Evolutionary conservation across 352 stramenopile genomes (phyloP).

Genomic region (Globisporangium spiculum): DNA sequence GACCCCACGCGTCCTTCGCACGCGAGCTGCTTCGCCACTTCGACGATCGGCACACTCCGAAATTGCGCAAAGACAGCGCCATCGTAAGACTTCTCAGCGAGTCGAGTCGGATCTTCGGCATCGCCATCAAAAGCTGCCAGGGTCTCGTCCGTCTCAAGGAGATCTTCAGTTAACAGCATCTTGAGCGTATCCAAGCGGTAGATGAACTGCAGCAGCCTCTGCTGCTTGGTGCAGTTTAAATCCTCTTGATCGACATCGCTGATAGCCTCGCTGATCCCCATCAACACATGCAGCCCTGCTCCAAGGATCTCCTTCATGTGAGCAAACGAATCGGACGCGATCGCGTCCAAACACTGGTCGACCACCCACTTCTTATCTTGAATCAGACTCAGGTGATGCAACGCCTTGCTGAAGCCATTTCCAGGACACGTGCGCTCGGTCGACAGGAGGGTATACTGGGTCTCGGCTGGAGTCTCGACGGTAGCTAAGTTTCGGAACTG

Average conservation of each 20-base stretch:
- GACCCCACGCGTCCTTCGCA: constrained; percentile 43
- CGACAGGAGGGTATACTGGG: constrained; percentile 1
- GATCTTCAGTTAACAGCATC: constrained; percentile 37
- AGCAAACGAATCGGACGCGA: constrained; percentile 36
- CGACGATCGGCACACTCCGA: constrained; percentile 30
- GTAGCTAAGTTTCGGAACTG: constrained; percentile 31
- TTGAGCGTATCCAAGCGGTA: constrained; percentile 56
- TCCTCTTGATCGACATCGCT: background rate
- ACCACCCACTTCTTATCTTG: constrained; percentile 49
- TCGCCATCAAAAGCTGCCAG: constrained; percentile 18
- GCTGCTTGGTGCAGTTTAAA: constrained; percentile 15
- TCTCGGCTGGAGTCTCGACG: background rate
- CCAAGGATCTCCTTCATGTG: constrained; percentile 68
- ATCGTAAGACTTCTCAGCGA: constrained; percentile 42
- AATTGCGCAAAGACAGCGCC: constrained; percentile 33
- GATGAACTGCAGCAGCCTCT: constrained; percentile 28
- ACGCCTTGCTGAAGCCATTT: constrained; percentile 28
- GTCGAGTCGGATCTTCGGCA: constrained; percentile 14
- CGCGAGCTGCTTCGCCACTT: constrained; percentile 43
- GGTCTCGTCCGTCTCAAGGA: constrained; percentile 27
- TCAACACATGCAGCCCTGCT: constrained; percentile 32
- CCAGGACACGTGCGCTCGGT: constrained; percentile 6
- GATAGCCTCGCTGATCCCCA: constrained; percentile 6
- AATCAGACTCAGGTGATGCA: constrained; percentile 43
- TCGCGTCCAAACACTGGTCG: constrained; percentile 35